Conservation (phyloP, 805 yeast genomes). For the Teunomyces aglyptinius region DNA sequence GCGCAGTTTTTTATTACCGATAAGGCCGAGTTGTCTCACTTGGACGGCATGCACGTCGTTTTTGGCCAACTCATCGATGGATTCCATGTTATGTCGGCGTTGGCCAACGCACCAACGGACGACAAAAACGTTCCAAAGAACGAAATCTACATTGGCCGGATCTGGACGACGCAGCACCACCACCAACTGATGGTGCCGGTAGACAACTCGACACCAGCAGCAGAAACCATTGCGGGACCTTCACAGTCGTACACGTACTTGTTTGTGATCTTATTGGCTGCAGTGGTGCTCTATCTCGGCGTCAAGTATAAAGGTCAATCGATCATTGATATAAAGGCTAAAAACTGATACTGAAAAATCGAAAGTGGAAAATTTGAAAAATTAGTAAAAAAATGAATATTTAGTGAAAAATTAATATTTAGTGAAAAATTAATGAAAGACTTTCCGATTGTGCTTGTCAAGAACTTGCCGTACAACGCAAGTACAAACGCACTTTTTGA, state of each 20-base stretch:
- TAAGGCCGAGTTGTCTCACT: constrained; percentile 12
- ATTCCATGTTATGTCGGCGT: constrained; percentile 19
- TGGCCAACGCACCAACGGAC: neutral
- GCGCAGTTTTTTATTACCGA: constrained; percentile 24
- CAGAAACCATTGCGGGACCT: neutral
- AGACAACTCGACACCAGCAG: neutral
- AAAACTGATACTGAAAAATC: too few species aligned
- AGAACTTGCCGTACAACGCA: constrained; percentile 56
- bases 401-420: neutral
- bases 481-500: constrained; percentile 47
- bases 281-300: neutral
- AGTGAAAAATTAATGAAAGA: constrained; percentile 17
- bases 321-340: neutral
- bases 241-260: neutral
- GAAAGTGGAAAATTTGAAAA: too few species aligned
- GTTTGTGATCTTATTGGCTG: neutral
- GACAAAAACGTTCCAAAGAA: neutral
- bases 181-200: constrained; percentile 1
- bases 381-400: neutral
- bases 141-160: constrained; percentile 5
- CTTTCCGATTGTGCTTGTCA: constrained; percentile 50
- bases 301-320: neutral
- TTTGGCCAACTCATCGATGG: constrained; percentile 27
- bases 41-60: constrained; percentile 26
- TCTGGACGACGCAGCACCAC: constrained; percentile 9